Base-by-base conservation (phyloP, 2,329 filamentous ascomycete species). In the Fusarium redolens region DNA sequence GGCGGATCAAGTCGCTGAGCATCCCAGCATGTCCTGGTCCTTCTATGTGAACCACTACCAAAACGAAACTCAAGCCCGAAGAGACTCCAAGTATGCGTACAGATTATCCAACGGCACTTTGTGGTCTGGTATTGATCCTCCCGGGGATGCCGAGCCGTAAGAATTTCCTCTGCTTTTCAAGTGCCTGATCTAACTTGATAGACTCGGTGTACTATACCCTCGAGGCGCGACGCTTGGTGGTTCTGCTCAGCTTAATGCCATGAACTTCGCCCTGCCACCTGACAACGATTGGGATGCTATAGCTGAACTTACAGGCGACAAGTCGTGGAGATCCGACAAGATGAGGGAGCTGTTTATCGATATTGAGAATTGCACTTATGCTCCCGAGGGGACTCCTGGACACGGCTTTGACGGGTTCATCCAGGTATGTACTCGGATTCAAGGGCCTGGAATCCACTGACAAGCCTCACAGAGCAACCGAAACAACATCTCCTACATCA, bases 11-110 rank as follows among this genome's bases (percentile, higher is more conserved):
- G 68, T 64, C 4, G 31, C 74, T 1, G 73, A 77, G 31, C 25
- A 71, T 3, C 65, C 68, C 0, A 63, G 22, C 35, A 77, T 77
- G 59, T 71, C 76, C 1, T 91, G 89, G 89, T 84, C 88, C 76
- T 91, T 89, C 80, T 92, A 85, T 64, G 88, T 91, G 50, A 85
- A 86, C 61, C 89, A 92, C 78, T 91, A 90, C 74, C 79, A 69
- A 38, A 74, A 78, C 31, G 61, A 71, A 8, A 73, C 71, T 1
- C 71, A 76, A 30, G 75, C 73, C 0, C 55, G 48, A 0, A 43
- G 74, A 25, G 75, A 78, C 30, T 63, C 58, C 22, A 78, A 76
- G 38, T 78, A 54, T 40, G 71, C 68, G 3, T 78, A 78, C 13
- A 35, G 50, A 2, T 65, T 73, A 2, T 44, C 65, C 8, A 75